A percentile compares a stretch with the other conserved stretches of the same genome.
phyloP scores from a whole-genome alignment of 768 basidiomycete genomes.

The Cubamyces sp. region DNA sequence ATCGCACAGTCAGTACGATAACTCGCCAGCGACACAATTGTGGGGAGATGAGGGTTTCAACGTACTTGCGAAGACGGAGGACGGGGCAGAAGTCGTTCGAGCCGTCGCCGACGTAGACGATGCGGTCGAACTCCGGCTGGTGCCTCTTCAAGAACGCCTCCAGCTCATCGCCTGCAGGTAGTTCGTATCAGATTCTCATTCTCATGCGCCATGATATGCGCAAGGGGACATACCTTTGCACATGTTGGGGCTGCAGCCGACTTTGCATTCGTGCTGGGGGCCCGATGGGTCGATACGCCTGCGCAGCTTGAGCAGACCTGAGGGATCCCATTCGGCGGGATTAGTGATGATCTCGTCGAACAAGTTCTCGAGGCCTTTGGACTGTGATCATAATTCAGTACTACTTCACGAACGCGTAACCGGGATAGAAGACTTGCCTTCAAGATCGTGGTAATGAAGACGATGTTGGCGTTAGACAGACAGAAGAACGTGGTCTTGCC shows the following conservation, averaged over 20 bases:
- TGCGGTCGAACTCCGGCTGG: conserved; percentile 65
- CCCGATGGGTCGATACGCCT: conserved; percentile 76
- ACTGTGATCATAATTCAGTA: conserved; percentile 42
- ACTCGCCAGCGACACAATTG: too few relatives aligned
- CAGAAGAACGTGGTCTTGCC: conserved; percentile 82
- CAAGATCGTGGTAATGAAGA: conserved; percentile 91
- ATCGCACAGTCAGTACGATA: background rate
- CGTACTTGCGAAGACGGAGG: conserved; percentile 73
- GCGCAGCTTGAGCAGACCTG: conserved; percentile 73
- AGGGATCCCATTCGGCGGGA: conserved; percentile 79
- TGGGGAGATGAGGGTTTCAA: conserved; percentile 1
- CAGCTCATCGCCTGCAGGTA: conserved; percentile 82
- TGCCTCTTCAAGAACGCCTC: conserved; percentile 73
- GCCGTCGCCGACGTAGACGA: conserved; percentile 94
- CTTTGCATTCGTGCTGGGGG: conserved; percentile 79
- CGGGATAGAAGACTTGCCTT: conserved; percentile 50
- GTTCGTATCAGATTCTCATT: background rate
- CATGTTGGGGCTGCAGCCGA: conserved; percentile 97
- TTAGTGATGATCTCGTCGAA: conserved; percentile 93
- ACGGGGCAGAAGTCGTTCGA: conserved; percentile 95
- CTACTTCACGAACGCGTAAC: background rate
- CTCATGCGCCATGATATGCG: background rate
- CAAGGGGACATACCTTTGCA: conserved; percentile 73
- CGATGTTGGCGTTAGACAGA: conserved; percentile 90
- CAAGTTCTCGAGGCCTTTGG: conserved; percentile 69